Evolutionary conservation across 169 alveolate species (phyloP), one percentile per base, ranked within the genome.

Genomic region (Eimeria falciformis): DNA sequence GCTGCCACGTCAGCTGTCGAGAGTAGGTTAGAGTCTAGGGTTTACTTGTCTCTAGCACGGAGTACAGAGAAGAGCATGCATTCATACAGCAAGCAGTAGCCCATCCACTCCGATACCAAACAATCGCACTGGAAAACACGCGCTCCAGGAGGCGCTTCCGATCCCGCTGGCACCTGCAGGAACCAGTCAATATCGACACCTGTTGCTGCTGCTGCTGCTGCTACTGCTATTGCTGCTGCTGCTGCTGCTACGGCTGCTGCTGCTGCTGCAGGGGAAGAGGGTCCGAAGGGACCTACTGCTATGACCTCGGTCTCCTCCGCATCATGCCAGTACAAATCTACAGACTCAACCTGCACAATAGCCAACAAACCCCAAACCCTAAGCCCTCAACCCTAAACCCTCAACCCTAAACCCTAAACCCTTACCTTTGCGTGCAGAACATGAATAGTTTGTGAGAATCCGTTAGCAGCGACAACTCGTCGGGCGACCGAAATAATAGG

Each of bases 311-410:
- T 33, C 11, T 6, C 47, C 79, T 98, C 99, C 83, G 96, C 94
- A 68, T 97, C 97, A 6, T 97, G 97, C 46, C 99, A 99, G n/a
- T 97, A 94, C 79, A 33, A 29, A 29, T 95, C 98, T 33, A 98
- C 95, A 50, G 98, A 99, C 93, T 98, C 99, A 33, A 98, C 99
- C 94, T 98, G 96, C 23, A 98, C 97, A 91, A 97, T 96, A 23
- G 40, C 79, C 9, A 18, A 68, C 7, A 58, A n/a, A n/a, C 73
- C 73, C 29, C 73, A 62, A 50, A 50, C 62, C 11, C 18, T 21
- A 50, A 50, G 62, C 62, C 18, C 62, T 50, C 18, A 50, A 12
- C 73, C 73, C 17, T 14, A 62, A 2, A 29, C 25, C 0, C 18
- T 50, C 2, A 50, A 1, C 62, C 11, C 65, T 6, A 53, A 53